Evolutionary conservation across 1,284 basidiomycete species (phyloP), one percentile per base, ranked within the genome.

Genomic region (Moesziomyces globuligerus): DNA sequence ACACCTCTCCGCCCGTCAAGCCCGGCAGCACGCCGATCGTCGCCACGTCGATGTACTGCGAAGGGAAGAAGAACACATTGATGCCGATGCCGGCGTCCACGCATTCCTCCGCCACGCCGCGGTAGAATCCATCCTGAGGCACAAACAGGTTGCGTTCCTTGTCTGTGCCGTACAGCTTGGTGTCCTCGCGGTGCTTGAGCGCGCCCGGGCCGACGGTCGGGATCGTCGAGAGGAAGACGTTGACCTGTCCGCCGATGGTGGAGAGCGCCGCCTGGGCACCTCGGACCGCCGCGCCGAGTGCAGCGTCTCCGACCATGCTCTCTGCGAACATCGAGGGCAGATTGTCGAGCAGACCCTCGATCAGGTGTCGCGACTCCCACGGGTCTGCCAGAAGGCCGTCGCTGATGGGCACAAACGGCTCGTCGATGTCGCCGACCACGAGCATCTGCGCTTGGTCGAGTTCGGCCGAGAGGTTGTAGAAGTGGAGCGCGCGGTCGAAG

Each of bases 51-150:
- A 93, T 90, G 74, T 89, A 90, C 81, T 89, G 88, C 60, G 85
- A 88, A 49, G 92, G 92, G 57, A 92, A 92, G 34, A 97, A 85
- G 84, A 96, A 95, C 82, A 93, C 86, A 80, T 90, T 94, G 64
- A 97, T 89, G 1, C 93, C 95, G 36, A 98, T 87, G 17, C 96
- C 96, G 48, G 90, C 89, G 66, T 93, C 90, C 4, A 90, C 91
- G 72, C 92, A 91, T 80, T 95, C 91, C 74, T 94, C 92, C 2
- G 89, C 94, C 1, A 93, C 87, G 8, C 89, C 87, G 36, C 87
- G 87, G 91, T 95, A 99, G 44, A 87, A 87, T 4, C 88, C 85
- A 68, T 90, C 88, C 28, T 91, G 89, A 5, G 94, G 89, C 15
- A 85, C 82, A 80, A 92, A 97, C 15, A 97, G 85, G 0, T 86